Evolutionary conservation across 768 basidiomycete species (phyloP).

Genomic region (Auriculariales sp.): DNA sequence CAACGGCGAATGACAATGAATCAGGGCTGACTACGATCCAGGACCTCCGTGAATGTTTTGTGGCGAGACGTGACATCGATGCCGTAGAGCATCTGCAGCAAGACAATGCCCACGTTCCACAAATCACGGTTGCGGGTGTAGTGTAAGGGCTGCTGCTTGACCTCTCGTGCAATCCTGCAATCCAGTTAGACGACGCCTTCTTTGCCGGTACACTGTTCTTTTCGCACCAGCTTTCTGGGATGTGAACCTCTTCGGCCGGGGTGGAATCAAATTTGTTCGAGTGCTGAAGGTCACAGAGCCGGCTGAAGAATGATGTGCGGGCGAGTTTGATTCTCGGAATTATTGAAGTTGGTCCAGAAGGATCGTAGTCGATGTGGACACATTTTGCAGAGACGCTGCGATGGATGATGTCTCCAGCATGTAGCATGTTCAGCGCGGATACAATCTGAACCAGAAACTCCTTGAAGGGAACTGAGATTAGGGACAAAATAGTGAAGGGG

Average conservation of each 20-base stretch:
- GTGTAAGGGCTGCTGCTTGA: constrained; percentile 58
- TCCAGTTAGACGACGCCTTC: not conserved
- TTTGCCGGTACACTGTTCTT: not conserved
- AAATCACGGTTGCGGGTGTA: constrained; percentile 74
- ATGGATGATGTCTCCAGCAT: constrained; percentile 53
- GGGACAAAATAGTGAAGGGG: not conserved
- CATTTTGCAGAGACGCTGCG: constrained; percentile 30
- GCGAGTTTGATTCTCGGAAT: constrained; percentile 57
- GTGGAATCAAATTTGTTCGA: constrained; percentile 61
- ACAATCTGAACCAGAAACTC: constrained; percentile 67
- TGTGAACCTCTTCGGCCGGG: constrained; percentile 16
- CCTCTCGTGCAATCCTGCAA: constrained; percentile 60
- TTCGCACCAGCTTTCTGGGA: constrained; percentile 31
- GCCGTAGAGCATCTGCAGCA: constrained; percentile 80
- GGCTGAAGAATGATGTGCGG: constrained; percentile 55
- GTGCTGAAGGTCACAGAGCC: constrained; percentile 63
- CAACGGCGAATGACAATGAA: not conserved
- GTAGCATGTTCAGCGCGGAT: constrained; percentile 51
- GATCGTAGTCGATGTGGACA: not conserved
- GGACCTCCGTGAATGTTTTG: constrained; percentile 22
- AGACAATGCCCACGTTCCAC: constrained; percentile 63
- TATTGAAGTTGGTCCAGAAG: not conserved
- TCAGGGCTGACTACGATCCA: constrained; percentile 39
- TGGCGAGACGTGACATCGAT: constrained; percentile 24
- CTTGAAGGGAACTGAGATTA: constrained; percentile 19